Base-by-base conservation (phyloP, 1,139 yeast genomes). In the Hanseniaspora sp. region DNA sequence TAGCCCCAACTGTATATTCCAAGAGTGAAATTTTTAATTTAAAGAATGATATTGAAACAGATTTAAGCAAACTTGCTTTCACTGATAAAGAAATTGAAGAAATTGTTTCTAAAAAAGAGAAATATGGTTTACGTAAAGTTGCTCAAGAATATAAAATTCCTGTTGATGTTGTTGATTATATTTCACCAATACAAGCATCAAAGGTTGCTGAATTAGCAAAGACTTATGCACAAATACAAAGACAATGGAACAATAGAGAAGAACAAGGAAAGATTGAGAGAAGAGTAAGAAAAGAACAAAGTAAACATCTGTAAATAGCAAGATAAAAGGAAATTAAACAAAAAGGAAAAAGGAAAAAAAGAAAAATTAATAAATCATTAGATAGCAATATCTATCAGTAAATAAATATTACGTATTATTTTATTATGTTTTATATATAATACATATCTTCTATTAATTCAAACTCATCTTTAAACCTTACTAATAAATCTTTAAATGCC, bases 381-480 rank as follows among this genome's bases (percentile, higher is more conserved):
- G 4, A 23, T 23, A 23, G 23, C 4, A 23, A 23, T 23, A 23
- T 23, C 23, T 23, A 4, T 23, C 23, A 23, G 23, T 23, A 23
- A 23, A 23, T 23, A 23, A 23, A 23, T 23, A 23, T 23, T 23
- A 3, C 4, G 23, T 23, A 23, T 23, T 23, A 23, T n/a, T n/a
- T n/a, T n/a, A n/a, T n/a, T n/a, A n/a, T n/a, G 23, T 23, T 23
- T 47, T 31, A 54, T 45, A 48, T 45, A 39, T 54, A 54, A 29
- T 54, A 54, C 59, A 60, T 56, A 51, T 63, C 64, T 15, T 60
- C 61, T 40, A 62, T 56, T 42, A 63, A 59, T 53, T 62, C 65
- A 52, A 59, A 62, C 54, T 62, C 65, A 45, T 63, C 66, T 42
- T 58, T 58, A n/a, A 63, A 61, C 43, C 66, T 58, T 46, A 61